Evolutionary conservation across 192 early-diverging fungal genomes (phyloP).

Genomic region (Linnemannia exigua): DNA sequence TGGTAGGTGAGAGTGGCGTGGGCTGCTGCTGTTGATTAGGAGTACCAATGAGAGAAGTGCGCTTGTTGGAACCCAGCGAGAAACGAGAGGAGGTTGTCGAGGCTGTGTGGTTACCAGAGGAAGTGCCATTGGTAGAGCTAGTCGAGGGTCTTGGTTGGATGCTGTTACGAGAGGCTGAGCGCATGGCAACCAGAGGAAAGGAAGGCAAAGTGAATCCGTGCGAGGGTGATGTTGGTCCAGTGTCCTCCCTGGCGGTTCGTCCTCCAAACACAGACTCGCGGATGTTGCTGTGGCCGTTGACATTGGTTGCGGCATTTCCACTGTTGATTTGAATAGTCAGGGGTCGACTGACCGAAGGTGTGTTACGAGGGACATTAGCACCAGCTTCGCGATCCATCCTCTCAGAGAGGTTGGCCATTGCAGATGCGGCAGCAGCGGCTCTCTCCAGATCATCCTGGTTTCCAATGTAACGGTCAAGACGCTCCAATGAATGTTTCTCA

Average conservation of each 20-base stretch:
- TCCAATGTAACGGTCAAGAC: conserved; percentile 15
- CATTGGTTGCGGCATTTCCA: not conserved
- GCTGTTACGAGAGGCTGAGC: conserved; percentile 33
- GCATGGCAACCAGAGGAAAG: conserved; percentile 33
- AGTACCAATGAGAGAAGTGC: conserved; percentile 5
- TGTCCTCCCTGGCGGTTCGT: conserved; percentile 36
- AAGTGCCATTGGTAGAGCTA: conserved; percentile 18
- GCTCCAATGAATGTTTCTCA: conserved; percentile 34
- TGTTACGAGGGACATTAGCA: not conserved
- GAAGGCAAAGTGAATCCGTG: conserved; percentile 28
- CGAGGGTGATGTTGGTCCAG: conserved; percentile 7
- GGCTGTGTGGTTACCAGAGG: conserved; percentile 1
- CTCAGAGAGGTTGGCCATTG: conserved; percentile 17
- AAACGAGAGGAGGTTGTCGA: conserved; percentile 17
- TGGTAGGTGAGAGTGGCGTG: conserved; percentile 17
- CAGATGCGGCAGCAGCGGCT: conserved; percentile 16
- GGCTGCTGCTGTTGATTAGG: not conserved
- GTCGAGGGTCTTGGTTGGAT: conserved; percentile 21
- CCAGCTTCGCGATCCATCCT: conserved; percentile 19
- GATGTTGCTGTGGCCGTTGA: conserved; percentile 18
- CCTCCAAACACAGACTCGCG: conserved; percentile 56
- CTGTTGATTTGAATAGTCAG: conserved; percentile 16
- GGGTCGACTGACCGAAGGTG: conserved; percentile 6
- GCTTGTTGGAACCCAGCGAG: conserved; percentile 26
- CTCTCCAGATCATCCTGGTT: conserved; percentile 1